A percentile compares a stretch with the other conserved stretches of the same genome.
Evolutionary conservation across 2,329 filamentous ascomycete species (phyloP).

Genomic region (Xylaria sp.): DNA sequence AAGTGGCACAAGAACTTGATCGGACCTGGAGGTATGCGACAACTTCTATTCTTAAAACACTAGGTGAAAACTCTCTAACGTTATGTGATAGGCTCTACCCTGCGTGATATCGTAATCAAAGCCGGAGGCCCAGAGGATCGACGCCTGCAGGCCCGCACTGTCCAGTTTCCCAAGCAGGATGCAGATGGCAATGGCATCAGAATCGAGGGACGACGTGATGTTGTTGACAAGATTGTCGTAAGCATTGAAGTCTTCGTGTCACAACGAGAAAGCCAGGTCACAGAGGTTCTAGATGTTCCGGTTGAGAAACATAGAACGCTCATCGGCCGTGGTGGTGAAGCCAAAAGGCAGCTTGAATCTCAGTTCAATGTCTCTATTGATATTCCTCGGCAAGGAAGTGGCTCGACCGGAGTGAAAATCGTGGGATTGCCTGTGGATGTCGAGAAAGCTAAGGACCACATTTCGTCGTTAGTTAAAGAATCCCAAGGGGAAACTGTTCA

Average conservation of each 20-base stretch:
- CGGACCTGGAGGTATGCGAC: conserved; percentile 80
- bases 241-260: conserved; percentile 83
- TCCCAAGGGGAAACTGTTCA: conserved; percentile 89
- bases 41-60: not conserved
- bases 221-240: conserved; percentile 89
- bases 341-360: conserved; percentile 84
- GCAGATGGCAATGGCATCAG: conserved; percentile 85
- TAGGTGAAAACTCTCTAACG: conserved; percentile 53
- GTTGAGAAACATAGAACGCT: conserved; percentile 89
- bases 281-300: conserved; percentile 82
- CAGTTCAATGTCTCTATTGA: conserved; percentile 89
- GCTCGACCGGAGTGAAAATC: conserved; percentile 86
- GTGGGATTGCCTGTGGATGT: conserved; percentile 82
- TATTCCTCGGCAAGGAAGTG: conserved; percentile 88
- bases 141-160: conserved; percentile 84
- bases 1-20: conserved; percentile 93
- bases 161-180: conserved; percentile 94
- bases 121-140: conserved; percentile 91
- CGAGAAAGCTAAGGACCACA: conserved; percentile 87
- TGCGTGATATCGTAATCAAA: conserved; percentile 85
- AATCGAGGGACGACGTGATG: conserved; percentile 82
- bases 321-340: conserved; percentile 92
- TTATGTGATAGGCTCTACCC: conserved; percentile 73
- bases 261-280: conserved; percentile 86
- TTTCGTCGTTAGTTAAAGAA: conserved; percentile 81